These are phyloP conservation scores for Eruca vesicaria DNA, from an alignment of 441 rosid genomes.

Conservation along the genomic window DNA sequence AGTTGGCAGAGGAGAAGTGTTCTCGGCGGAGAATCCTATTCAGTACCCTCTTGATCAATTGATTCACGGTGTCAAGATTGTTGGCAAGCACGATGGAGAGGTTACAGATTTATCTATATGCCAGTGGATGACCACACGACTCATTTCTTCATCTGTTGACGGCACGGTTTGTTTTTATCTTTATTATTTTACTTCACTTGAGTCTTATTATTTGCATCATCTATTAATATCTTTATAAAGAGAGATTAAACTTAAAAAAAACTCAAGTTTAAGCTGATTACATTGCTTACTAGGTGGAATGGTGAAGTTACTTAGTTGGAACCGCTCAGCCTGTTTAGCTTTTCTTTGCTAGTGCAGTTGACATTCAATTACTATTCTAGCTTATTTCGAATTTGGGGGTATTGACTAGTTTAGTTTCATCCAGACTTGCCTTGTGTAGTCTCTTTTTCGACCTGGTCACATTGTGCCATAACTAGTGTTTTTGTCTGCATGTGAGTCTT, in stretches of 20 bases:
- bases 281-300: not conserved
- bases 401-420: not conserved
- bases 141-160: slow-evolving; percentile 88
- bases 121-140: slow-evolving; percentile 81
- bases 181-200: not conserved
- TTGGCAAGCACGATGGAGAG: slow-evolving; percentile 86
- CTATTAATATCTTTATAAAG: not conserved
- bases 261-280: not conserved
- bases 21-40: slow-evolving; percentile 72
- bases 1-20: slow-evolving; percentile 58
- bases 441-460: not conserved
- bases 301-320: not conserved
- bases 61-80: slow-evolving; percentile 75
- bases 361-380: not conserved
- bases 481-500: not conserved
- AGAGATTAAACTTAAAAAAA: not conserved
- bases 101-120: slow-evolving; percentile 93
- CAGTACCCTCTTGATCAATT: slow-evolving; percentile 61
- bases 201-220: not conserved
- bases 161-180: slow-evolving; percentile 66
- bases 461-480: not conserved
- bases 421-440: not conserved
- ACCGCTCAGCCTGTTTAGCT: not conserved
- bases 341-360: not conserved
- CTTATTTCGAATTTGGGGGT: not conserved